Evolutionary conservation across 2,329 filamentous ascomycete species (phyloP).

Genomic region (Exophiala viscosa): DNA sequence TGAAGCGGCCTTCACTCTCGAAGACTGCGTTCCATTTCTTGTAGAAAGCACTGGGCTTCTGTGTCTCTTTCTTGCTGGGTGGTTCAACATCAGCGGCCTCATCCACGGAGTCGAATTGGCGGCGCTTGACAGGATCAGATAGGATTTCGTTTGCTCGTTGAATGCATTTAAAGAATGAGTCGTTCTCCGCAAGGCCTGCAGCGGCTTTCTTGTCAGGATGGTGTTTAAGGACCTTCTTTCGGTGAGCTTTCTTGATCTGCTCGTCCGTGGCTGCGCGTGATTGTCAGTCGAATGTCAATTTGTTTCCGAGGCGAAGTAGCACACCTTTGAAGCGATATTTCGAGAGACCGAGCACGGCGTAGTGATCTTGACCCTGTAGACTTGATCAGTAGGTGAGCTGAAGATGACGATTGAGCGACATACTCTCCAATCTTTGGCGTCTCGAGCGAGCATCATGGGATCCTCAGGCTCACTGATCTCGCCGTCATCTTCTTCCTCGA

Average conservation of each 20-base stretch:
- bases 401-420: conserved; percentile 26
- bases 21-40: conserved; percentile 91
- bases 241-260: conserved; percentile 97
- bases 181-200: conserved; percentile 72
- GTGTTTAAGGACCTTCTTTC: conserved; percentile 98
- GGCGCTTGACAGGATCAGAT: conserved; percentile 82
- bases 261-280: conserved; percentile 70
- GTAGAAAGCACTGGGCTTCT: conserved; percentile 80
- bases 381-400: background rate
- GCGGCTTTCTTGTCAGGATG: conserved; percentile 99
- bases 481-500: conserved; percentile 83
- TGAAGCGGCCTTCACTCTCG: conserved; percentile 89
- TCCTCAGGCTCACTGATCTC: conserved; percentile 95
- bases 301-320: no score
- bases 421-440: conserved; percentile 99
- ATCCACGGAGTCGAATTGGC: conserved; percentile 95
- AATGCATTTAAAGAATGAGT: conserved; percentile 99
- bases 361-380: conserved; percentile 83
- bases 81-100: conserved; percentile 89
- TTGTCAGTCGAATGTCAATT: no score
- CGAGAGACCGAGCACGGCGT: conserved; percentile 87
- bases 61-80: conserved; percentile 82
- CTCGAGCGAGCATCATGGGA: conserved; percentile 81
- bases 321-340: conserved; percentile 74
- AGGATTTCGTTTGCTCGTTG: conserved; percentile 96